Evolutionary conservation across 2,329 filamentous ascomycete genomes (phyloP), one percentile per base, ranked within the genome.

Genomic region (Xylariaceae sp.): DNA sequence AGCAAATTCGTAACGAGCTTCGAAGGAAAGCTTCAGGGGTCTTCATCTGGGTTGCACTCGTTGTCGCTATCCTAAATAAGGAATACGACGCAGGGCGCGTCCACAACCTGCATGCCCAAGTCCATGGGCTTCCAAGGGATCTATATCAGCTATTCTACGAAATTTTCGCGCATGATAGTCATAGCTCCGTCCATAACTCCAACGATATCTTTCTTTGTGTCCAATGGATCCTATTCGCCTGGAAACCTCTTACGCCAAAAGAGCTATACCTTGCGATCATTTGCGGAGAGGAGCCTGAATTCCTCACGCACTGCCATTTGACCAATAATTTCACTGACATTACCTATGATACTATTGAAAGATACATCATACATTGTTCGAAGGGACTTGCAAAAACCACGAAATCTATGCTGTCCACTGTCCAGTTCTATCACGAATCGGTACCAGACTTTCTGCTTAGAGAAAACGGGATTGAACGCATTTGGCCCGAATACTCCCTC

Each of bases 371-470:
- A 0, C 61, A 59, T 27, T 68, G 58, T 0, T 80, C 76, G 0
- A 80, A 78, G 52, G 76, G 77, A 0, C 60, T 80, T 7, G 70
- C 67, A 0, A 74, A 78, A 45, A 45, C 69, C 1, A 71, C 67
- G 0, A 65, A 54, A 12, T 55, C 59, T 0, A 56, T 61, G 4
- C 3, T 8, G 0, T 55, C 57, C 0, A 69, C 54, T 0, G 68
- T 78, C 0, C 76, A 80, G 46, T 80, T 78, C 54, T 77, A 78
- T 3, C 75, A 79, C 33, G 73, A 77, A 48, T 75, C 75, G 0
- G 72, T 77, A 0, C 57, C 66, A 1, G 73, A 77, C 7, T 77
- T 72, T 38, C 59, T 78, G 0, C 32, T 74, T 2, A 65, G 65
- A 11, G 64, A 67, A 0, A 46, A 57, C 1, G 68, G 70, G 0